Base-by-base conservation (phyloP, 2,329 filamentous ascomycete genomes). In the Aspergillus sp. region DNA sequence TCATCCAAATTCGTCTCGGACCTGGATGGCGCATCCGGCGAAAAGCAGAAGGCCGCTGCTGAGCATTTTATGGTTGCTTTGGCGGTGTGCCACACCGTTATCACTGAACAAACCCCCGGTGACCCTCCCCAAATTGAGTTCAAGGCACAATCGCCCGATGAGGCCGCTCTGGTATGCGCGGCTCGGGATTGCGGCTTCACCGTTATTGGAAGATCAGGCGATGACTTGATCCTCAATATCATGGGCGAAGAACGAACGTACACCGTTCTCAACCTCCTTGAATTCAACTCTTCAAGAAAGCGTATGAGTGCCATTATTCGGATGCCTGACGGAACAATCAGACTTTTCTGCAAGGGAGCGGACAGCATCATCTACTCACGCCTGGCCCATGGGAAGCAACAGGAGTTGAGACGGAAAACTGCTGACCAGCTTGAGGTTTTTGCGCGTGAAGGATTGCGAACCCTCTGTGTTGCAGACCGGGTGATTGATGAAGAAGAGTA, bases 361-460 rank as follows among this genome's bases (percentile, higher is more conserved):
- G 95, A 99, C 73, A 97, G 91, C 68, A 90, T 98, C 68, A 98
- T 99, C 63, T 99, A 98, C 73, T 93, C 92, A 7, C 89, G 95
- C 6, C 81, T 99, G 59, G 90, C 87, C 75, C 86, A 84, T 62
- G 92, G 93, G 49, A 88, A 96, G 73, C 95, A 99, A 76, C 82
- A 86, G 60, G 90, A 96, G 68, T 83, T 99, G 54, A 86, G 95
- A 61, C 84, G 85, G 66, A 82, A 84, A 17, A 99, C 96, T 1
- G 95, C 93, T 3, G 91, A 97, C 66, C 95, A 99, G 70, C 84
- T 99, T 17, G 96, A 99, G 71, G 90, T 96, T 85, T 99, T 98
- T 76, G 95, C 96, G 19, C 84, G 93, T 53, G 96, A 99, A 79
- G 95, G 95, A 73, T 82, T 99, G 33, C 88, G 95, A 68, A 99